Evolutionary conservation across 306 rosid species (phyloP), one percentile per base, ranked within the genome.

Genomic region (Styphnolobium japonicum): DNA sequence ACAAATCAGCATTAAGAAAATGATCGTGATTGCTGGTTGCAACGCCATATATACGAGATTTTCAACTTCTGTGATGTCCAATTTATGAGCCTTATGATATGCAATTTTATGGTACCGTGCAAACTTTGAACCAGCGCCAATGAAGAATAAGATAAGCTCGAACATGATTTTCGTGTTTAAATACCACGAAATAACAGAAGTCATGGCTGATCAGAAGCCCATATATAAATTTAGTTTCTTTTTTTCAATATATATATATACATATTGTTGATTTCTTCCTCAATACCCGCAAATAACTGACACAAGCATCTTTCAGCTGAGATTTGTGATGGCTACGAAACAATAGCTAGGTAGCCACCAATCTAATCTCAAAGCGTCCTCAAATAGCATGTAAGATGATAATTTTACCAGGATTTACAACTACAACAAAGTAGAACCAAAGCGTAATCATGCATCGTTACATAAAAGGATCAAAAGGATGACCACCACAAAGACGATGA

Each of bases 391-490:
- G 76, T 57, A 14, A 36, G 70, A 36, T 56, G 39, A 43, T 10
- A 56, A 23, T 23, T 12, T 45, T 27, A 48, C n/a, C 40, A 37
- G 49, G 45, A 62, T 29, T 55, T 52, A 40, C 73, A 52, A 57
- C 55, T 56, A 31, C 37, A 22, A 69, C 56, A 77, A 29, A 29
- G 67, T 36, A 49, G 40, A 82, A 69, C 33, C 61, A 18, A 82
- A 76, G 42, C 7, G 7, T 4, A 81, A 60, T 29, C 61, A 45
- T 23, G 72, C 37, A 31, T 45, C 37, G 52, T 70, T 75, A 45
- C 69, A 51, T 74, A 48, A 4, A 15, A 58, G 51, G 48, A 2
- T 22, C 36, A 39, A 25, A 43, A 55, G 67, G 48, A 55, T 16
- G 45, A 27, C 36, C 57, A 65, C 15, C 3, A 52, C 52, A 67